These are phyloP conservation scores for Neonectria ditissima DNA, from an alignment of 2,329 filamentous ascomycete genomes.

Conservation along the genomic window DNA sequence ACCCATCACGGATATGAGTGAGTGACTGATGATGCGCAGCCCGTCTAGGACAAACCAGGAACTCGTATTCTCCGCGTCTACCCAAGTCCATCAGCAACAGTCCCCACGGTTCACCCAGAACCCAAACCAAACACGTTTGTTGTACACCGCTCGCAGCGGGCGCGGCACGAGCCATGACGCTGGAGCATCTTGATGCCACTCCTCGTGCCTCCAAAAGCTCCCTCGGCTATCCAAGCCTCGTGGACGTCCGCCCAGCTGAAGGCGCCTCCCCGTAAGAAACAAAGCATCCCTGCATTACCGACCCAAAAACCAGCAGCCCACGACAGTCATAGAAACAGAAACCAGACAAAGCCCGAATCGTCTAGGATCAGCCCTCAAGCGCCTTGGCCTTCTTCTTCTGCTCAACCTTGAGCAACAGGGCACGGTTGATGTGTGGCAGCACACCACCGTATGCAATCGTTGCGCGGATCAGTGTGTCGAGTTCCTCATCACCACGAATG, in stretches of 20 bases:
- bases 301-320: conserved; percentile 43
- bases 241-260: conserved; percentile 34
- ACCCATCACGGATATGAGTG: background rate
- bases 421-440: conserved; percentile 97
- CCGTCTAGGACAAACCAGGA: conserved; percentile 29
- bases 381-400: conserved; percentile 90
- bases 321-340: conserved; percentile 38
- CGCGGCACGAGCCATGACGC: conserved; percentile 29
- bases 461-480: conserved; percentile 96
- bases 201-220: conserved; percentile 35
- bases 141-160: conserved; percentile 42
- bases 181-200: conserved; percentile 29
- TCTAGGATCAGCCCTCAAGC: conserved; percentile 55
- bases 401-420: conserved; percentile 93
- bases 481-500: conserved; percentile 97
- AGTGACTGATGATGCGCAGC: conserved; percentile 1
- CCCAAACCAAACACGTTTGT: conserved; percentile 35
- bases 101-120: conserved; percentile 39
- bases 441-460: conserved; percentile 99
- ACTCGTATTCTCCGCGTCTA: conserved; percentile 45
- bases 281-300: conserved; percentile 46
- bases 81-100: conserved; percentile 47
- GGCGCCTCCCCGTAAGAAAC: conserved; percentile 44
- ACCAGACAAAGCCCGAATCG: conserved; percentile 28
- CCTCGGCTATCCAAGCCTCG: conserved; percentile 44